phyloP scores from a whole-genome alignment of 805 yeast genomes.

The Metschnikowia gelsemii region DNA sequence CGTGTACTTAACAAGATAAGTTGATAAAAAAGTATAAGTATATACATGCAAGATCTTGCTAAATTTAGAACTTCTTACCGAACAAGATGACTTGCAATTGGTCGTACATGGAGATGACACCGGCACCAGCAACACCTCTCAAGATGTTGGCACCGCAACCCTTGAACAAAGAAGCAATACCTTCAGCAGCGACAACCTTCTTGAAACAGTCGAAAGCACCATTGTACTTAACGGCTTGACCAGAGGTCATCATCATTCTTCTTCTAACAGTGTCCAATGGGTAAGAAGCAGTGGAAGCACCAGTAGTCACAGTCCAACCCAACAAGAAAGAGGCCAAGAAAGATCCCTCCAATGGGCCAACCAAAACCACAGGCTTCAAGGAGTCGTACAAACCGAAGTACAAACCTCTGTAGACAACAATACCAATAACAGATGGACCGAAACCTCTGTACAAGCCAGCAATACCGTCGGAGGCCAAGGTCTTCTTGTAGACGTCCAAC shows the following conservation, averaged over 20 bases:
- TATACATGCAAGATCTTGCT: constrained; percentile 20
- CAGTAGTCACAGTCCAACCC: constrained; percentile 98
- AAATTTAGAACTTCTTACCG: constrained; percentile 80
- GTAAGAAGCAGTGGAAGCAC: constrained; percentile 98
- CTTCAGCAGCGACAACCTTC: constrained; percentile 94
- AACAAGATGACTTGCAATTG: constrained; percentile 91
- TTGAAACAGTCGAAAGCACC: constrained; percentile 93
- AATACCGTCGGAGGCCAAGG: constrained; percentile 92
- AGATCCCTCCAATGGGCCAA: constrained; percentile 91
- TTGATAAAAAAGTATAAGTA: constrained; percentile 20
- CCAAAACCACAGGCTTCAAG: constrained; percentile 89
- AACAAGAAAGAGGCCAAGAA: constrained; percentile 93
- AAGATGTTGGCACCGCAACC: constrained; percentile 99
- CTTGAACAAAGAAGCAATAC: constrained; percentile 90
- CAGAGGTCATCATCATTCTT: constrained; percentile 99
- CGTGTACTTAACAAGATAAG: constrained; percentile 15
- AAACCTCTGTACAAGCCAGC: constrained; percentile 99
- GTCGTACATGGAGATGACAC: constrained; percentile 97
- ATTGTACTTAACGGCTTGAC: constrained; percentile 95
- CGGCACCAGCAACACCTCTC: constrained; percentile 99
- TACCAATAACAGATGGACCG: constrained; percentile 98
- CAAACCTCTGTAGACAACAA: constrained; percentile 97
- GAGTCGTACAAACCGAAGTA: constrained; percentile 98
- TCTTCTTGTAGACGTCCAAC: constrained; percentile 93
- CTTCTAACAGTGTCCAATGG: constrained; percentile 99